Base-by-base conservation (phyloP, 2,329 filamentous ascomycete species). In the Akanthomyces muscarius region DNA sequence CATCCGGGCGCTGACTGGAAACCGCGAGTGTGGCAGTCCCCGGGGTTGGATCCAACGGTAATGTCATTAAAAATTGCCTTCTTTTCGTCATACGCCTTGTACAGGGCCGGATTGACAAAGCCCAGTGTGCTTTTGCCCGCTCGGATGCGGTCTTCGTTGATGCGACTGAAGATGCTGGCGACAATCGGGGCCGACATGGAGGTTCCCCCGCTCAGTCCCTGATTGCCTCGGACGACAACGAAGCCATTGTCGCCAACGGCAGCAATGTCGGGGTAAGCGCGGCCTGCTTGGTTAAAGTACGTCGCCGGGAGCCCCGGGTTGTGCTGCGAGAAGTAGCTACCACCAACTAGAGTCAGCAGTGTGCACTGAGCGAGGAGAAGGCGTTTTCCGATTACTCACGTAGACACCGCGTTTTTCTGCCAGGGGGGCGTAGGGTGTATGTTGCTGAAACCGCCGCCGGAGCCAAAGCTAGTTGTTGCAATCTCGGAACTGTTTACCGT, bases 351-450 rank as follows among this genome's bases (percentile, higher is more conserved):
- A 51, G 14, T 51, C 21, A 51, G 48, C 25, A 50, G 3, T 30
- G 4, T 30, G 47, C 33, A 10, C 33, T 36, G 10, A 8, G 33
- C 7, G 8, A 8, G 2, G 33, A 33, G 30, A 33, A 5, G 8
- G 8, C 30, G 5, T 5, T 33, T 5, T 33, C 30, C 8, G 7
- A 36, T 30, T 41, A 30, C 53, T 56, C 21, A 60, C 47, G 36
- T 60, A 7, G 57, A 52, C 5, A 82, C 74, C 5, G 76, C 77
- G 0, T 66, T 63, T n/a, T 72, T 68, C 66, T 84, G 82, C 68
- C 83, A 84, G 6, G 69, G 64, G 0, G 82, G 81, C 6, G 79
- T 66, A 2, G 73, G 66, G 61, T 81, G 82, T 64, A 80, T 73
- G 67, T 82, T 80, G 63, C 67, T 69, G 74, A 78, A 63, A 3